Evolutionary conservation across 2,329 filamentous ascomycete species (phyloP).

Genomic region (Aspergillus texensis): DNA sequence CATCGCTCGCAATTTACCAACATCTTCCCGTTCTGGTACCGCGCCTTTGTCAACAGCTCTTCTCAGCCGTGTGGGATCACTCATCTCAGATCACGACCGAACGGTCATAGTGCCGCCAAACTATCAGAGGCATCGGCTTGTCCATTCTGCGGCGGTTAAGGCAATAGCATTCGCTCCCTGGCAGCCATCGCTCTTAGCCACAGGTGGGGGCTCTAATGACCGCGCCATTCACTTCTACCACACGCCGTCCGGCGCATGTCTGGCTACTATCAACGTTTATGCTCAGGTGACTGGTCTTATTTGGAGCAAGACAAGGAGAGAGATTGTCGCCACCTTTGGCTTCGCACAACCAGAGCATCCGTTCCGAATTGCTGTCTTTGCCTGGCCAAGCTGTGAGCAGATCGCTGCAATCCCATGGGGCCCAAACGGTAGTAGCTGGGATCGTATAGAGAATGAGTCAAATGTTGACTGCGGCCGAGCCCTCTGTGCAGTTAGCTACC

Average conservation of each 20-base stretch:
- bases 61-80: conserved; percentile 27
- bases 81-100: conserved; percentile 36
- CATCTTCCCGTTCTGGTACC: conserved; percentile 25
- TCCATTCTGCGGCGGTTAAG: conserved; percentile 87
- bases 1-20: conserved; percentile 28
- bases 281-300: conserved; percentile 92
- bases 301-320: conserved; percentile 82
- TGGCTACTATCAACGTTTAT: conserved; percentile 88
- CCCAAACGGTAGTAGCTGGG: conserved; percentile 49
- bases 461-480: conserved; percentile 55
- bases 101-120: conserved; percentile 57
- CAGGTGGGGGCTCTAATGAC: conserved; percentile 91
- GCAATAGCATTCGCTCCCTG: conserved; percentile 97
- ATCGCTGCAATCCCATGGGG: conserved; percentile 85
- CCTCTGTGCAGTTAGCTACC: conserved; percentile 85
- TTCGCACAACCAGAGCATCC: conserved; percentile 89
- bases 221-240: conserved; percentile 97
- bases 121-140: conserved; percentile 70
- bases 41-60: conserved; percentile 24
- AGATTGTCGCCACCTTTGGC: conserved; percentile 92
- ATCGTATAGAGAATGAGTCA: conserved; percentile 26
- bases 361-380: conserved; percentile 87
- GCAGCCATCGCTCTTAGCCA: conserved; percentile 83
- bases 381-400: conserved; percentile 88
- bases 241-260: conserved; percentile 74